A percentile compares a stretch with the other conserved stretches of the same genome.
phyloP scores from a whole-genome alignment of 2,329 filamentous ascomycete species.

The Cercospora nicotianae region DNA sequence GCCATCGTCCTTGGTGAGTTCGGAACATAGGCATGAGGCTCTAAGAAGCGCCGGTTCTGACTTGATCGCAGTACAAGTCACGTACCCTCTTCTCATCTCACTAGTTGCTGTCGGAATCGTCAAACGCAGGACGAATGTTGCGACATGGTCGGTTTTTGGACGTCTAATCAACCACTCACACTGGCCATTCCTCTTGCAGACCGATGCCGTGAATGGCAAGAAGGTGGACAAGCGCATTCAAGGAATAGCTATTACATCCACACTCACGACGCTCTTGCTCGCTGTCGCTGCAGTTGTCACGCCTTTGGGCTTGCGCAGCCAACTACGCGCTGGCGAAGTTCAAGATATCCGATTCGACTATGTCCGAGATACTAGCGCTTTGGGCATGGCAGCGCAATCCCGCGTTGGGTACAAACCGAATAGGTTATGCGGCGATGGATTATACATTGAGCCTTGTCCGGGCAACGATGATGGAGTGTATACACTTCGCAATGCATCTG shows the following conservation, averaged over 20 bases:
- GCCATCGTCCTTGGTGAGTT: conserved; percentile 11
- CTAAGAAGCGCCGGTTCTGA: neutral
- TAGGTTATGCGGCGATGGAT: neutral
- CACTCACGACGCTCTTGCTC: conserved; percentile 2
- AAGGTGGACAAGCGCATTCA: conserved; percentile 14
- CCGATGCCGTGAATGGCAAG: conserved; percentile 3
- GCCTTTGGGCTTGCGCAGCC: conserved; percentile 9
- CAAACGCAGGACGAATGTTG: conserved; percentile 12
- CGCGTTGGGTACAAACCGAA: conserved; percentile 5
- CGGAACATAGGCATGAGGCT: neutral
- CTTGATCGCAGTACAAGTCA: conserved; percentile 7
- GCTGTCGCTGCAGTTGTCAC: conserved; percentile 15
- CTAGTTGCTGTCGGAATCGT: conserved; percentile 15
- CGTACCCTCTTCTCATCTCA: conserved; percentile 12
- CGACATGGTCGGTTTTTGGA: conserved; percentile 18
- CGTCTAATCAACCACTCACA: conserved; percentile 16
- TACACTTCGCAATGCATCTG: neutral
- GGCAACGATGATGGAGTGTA: conserved; percentile 14
- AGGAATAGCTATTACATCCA: neutral
- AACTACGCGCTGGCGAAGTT: neutral
- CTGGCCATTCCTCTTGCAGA: conserved; percentile 14
- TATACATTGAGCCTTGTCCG: conserved; percentile 2
- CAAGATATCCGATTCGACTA: conserved; percentile 6
- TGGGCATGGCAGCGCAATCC: conserved; percentile 12
- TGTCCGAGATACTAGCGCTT: conserved; percentile 2